These are phyloP conservation scores for Boletus vermiculosoides DNA, from an alignment of 768 basidiomycete genomes.

Conservation along the genomic window DNA sequence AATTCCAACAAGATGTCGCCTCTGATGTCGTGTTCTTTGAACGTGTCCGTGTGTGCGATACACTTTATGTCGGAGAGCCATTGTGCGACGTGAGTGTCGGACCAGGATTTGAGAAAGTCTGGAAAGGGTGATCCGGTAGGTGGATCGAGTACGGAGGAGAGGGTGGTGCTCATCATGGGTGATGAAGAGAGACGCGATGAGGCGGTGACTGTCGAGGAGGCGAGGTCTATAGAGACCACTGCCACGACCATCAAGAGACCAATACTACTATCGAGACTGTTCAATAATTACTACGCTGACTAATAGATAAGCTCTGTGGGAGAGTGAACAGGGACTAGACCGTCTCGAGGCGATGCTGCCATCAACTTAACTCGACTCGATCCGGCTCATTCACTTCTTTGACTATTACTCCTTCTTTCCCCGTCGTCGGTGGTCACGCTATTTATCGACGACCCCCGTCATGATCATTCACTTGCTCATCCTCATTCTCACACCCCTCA, in stretches of 20 bases:
- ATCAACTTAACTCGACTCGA: not conserved
- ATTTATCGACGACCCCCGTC: not conserved
- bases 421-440: no score
- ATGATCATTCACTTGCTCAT: constrained; percentile 38
- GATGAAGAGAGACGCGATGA: no score
- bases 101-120: constrained; percentile 70
- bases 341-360: not conserved
- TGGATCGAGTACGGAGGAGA: constrained; percentile 42
- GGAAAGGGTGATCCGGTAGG: constrained; percentile 57
- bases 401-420: not conserved
- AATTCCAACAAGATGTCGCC: constrained; percentile 91
- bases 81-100: constrained; percentile 62
- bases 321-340: no score
- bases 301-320: no score
- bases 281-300: no score
- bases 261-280: no score
- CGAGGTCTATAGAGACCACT: not conserved
- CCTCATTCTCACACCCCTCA: constrained; percentile 34
- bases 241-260: no score
- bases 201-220: no score
- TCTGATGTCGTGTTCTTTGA: constrained; percentile 85
- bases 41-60: constrained; percentile 59
- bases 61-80: constrained; percentile 85
- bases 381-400: not conserved
- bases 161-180: not conserved